phyloP scores from a whole-genome alignment of 1,139 yeast species.

The Blastobotrys elegans region DNA sequence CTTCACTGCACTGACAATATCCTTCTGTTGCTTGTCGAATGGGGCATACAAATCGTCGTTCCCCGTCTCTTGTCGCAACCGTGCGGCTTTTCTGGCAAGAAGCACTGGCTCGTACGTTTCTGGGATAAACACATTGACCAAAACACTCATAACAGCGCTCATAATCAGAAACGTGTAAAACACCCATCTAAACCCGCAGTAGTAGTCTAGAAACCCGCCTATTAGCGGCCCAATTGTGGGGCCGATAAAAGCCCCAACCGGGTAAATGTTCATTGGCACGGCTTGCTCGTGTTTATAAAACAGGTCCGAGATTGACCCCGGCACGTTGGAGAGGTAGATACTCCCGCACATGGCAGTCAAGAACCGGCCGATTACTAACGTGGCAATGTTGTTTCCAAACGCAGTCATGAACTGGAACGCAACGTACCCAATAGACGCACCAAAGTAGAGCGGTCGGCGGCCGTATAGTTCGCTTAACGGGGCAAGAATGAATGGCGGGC shows the following conservation, averaged over 20 bases:
- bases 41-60: conserved; percentile 30
- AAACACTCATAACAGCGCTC: conserved; percentile 52
- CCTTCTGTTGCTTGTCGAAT: conserved; percentile 38
- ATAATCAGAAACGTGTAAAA: conserved; percentile 64
- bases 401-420: conserved; percentile 64
- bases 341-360: conserved; percentile 65
- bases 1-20: conserved; percentile 47
- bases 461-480: conserved; percentile 76
- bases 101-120: conserved; percentile 71
- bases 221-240: conserved; percentile 71
- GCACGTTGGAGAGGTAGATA: conserved; percentile 70
- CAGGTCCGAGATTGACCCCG: conserved; percentile 68
- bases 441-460: conserved; percentile 56
- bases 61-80: conserved; percentile 30
- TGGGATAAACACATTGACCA: conserved; percentile 44
- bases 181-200: conserved; percentile 53
- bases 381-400: conserved; percentile 57
- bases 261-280: conserved; percentile 63
- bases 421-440: conserved; percentile 52
- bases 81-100: conserved; percentile 43
- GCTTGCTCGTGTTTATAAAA: conserved; percentile 55
- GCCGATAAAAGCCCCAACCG: conserved; percentile 71
- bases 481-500: conserved; percentile 59
- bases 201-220: conserved; percentile 57
- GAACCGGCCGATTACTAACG: conserved; percentile 60